Base-by-base conservation (phyloP, 768 basidiomycete genomes). In the Tylopilus intermedius region DNA sequence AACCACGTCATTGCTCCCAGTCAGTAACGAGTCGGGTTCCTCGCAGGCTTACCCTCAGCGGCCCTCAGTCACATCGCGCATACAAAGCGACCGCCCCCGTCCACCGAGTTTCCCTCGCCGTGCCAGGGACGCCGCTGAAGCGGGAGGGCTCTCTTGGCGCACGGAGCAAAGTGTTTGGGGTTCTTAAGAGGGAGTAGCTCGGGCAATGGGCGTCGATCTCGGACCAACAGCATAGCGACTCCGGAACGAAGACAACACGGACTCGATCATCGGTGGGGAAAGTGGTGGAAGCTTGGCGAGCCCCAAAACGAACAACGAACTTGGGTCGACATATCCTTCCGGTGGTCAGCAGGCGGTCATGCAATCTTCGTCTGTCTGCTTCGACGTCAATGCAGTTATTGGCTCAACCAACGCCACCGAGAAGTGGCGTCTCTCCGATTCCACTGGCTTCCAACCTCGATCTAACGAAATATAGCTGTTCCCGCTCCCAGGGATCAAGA, bases 401-500 rank as follows among this genome's bases (percentile, higher is more conserved):
- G 42, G 69, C 79, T 11, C 78, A 83, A 21, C 79, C 75, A 62
- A 74, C 76, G 5, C 75, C 78, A 50, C 72, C 77, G 46, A 79
- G 82, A 52, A 75, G 78, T 42, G 81, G 79, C 35, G 77, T 80
- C 10, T 92, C 90, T 8, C 87, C 89, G n/a, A 80, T 93, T 35
- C 91, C 91, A 38, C 79, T 83, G 15, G 79, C 83, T 10, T 84
- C 87, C 26, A 76, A 81, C 13, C 79, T 79, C 29, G 90, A 91
- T 69, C 69, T 84, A 65, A 75, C 76, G 27, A 89, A 78, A 70
- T 94, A 88, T 69, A 97, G 66, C 75, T 96, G 33, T 88, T 87
- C 69, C 91, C 94, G 1, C 94, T 95, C 78, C 91, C 90, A 24
- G 91, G 90, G 35, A 85, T 93, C 68, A 79, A 84, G 62, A 79